Base-by-base conservation (phyloP, 371 early-diverging fungal species). In the Mortierella sp. region DNA sequence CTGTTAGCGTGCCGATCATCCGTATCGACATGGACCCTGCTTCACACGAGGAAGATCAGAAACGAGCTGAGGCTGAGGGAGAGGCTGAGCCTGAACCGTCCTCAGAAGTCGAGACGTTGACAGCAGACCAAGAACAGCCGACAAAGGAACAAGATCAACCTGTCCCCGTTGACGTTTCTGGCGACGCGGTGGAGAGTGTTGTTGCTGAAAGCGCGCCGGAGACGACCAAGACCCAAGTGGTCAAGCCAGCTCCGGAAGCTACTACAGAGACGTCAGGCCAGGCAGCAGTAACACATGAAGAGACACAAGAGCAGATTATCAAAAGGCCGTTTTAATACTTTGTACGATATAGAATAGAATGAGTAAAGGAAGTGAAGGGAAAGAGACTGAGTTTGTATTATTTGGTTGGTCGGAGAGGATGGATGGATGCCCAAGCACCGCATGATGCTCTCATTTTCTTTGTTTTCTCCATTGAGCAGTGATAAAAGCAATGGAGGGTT, bases 21-120 rank as follows among this genome's bases (percentile, higher is more conserved):
- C 87, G 87, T 41, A 86, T 86, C 12, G 80, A 86, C 14, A 77
- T 86, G 77, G 87, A 86, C 18, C 78, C 82, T 6, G 60, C 80
- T 0, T 78, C 79, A 0, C 71, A 68, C 29, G 77, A 81, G 55
- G 85, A 78, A 14, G 85, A 79, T 38, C 27, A 12, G 46, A 48
- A 27, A 29, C 71, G 56, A 10, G 75, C 72, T 12, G 74, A 71
- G 44, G 48, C 60, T 16, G 72, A 71, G 29, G 63, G 68, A 68
- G 68, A 68, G 41, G 1, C 3, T 41, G n/a, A 24, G 2, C 3
- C 21, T 21, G 41, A 38, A 21, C 21, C 68, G 6, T 24, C 68
- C 8, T 24, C 68, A 68, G 68, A 18, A 38, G 43, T 5, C 10
- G 68, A 68, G 21, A 21, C 43, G 8, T 7, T 11, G 43, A 24